These are phyloP conservation scores for Elaeis guineensis DNA, from an alignment of 176 grass and related monocot genomes.

Conservation along the genomic window DNA sequence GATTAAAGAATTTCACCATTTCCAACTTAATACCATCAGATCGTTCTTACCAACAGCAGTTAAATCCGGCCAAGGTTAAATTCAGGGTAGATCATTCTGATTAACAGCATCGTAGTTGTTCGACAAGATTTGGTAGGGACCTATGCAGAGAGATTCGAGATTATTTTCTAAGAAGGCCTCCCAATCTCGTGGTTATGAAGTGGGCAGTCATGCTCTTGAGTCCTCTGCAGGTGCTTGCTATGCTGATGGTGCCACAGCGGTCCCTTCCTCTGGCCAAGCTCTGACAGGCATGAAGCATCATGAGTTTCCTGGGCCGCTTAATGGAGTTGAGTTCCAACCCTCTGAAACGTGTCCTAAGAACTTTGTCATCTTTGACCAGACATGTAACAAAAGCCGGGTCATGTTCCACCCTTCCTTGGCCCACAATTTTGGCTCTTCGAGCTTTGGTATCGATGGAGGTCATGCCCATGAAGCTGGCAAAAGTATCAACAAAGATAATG, in stretches of 20 bases:
- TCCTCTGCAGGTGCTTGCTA: conserved; percentile 16
- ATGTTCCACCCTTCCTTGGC: conserved; percentile 60
- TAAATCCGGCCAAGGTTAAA: conserved; percentile 7
- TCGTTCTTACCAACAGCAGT: neutral
- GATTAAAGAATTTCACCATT: no score
- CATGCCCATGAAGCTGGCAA: conserved; percentile 17
- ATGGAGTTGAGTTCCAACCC: conserved; percentile 40
- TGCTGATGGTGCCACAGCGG: conserved; percentile 21
- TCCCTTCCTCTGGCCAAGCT: conserved; percentile 14
- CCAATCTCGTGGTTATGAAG: conserved; percentile 27
- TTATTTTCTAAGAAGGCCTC: conserved; percentile 30
- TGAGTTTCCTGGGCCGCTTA: conserved; percentile 20
- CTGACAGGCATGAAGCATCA: conserved; percentile 17
- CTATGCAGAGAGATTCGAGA: conserved; percentile 65
- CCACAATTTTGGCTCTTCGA: conserved; percentile 32
- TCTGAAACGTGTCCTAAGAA: conserved; percentile 62
- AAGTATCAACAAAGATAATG: conserved; percentile 11
- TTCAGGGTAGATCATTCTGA: neutral
- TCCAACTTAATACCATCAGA: no score
- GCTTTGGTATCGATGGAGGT: conserved; percentile 8
- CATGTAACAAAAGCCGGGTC: conserved; percentile 28
- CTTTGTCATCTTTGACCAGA: conserved; percentile 63
- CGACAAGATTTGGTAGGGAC: neutral
- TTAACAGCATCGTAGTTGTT: no score
- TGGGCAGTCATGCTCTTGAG: conserved; percentile 20